phyloP scores from a whole-genome alignment of 257 asterid genomes.

The Nicotiana sylvestris region DNA sequence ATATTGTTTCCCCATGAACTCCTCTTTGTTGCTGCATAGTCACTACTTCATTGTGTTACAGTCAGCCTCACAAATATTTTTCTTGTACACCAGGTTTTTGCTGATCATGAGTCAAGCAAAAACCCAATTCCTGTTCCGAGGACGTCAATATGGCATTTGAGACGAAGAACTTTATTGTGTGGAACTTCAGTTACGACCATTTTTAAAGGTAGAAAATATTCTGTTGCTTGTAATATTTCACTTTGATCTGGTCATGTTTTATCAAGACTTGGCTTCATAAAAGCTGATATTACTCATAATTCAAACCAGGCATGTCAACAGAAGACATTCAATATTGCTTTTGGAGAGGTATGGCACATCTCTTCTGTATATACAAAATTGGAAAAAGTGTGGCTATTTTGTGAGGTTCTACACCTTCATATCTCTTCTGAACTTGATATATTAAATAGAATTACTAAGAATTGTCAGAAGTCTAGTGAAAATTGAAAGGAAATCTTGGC shows the following conservation, averaged over 20 bases:
- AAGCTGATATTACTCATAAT: background rate
- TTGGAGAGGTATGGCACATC: conserved; percentile 20
- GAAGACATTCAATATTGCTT: conserved; percentile 17
- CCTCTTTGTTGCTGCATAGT: background rate
- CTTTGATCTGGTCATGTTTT: background rate
- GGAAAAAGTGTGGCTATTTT: background rate
- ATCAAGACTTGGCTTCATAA: background rate
- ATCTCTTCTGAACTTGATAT: background rate
- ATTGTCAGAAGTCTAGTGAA: background rate
- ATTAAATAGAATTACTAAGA: background rate
- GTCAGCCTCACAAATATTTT: background rate
- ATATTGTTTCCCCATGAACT: background rate
- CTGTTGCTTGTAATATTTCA: background rate
- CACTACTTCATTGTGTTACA: background rate
- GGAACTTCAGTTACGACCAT: conserved; percentile 44
- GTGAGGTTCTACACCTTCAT: background rate
- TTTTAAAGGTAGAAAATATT: conserved; percentile 37
- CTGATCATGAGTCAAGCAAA: conserved; percentile 51
- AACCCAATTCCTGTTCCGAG: conserved; percentile 41
- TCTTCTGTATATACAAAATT: background rate
- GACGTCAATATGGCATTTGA: conserved; percentile 28
- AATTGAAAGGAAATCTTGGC: background rate
- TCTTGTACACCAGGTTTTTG: conserved; percentile 46
- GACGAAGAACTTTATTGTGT: conserved; percentile 31
- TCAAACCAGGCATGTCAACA: conserved; percentile 27